phyloP scores from a whole-genome alignment of 2,329 filamentous ascomycete genomes.

The Colletotrichum paranaense region DNA sequence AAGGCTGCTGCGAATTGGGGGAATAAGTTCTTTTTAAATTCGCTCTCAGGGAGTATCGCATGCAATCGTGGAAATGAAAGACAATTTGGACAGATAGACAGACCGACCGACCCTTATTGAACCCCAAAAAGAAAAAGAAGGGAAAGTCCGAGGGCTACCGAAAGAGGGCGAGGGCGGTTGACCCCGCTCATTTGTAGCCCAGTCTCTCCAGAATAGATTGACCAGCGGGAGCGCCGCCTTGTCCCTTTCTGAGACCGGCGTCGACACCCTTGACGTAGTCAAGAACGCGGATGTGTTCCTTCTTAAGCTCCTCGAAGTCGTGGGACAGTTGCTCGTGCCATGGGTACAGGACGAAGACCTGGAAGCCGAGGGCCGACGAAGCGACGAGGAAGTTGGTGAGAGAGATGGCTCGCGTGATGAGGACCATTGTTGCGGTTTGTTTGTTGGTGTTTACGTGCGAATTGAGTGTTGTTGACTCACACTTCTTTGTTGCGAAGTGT shows the following conservation, averaged over 20 bases:
- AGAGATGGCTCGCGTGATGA: conserved; percentile 61
- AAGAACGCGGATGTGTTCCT: conserved; percentile 63
- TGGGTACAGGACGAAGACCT: conserved; percentile 77
- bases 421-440: conserved; percentile 39
- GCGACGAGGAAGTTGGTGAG: conserved; percentile 75
- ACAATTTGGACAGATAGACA: neutral
- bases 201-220: conserved; percentile 34
- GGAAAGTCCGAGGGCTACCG: too few species aligned
- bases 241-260: conserved; percentile 28
- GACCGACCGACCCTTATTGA: conserved; percentile 3
- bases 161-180: neutral
- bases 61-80: conserved; percentile 19
- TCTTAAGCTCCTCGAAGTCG: conserved; percentile 69
- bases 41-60: conserved; percentile 18
- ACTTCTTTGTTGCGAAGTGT: neutral
- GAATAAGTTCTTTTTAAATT: conserved; percentile 20
- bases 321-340: conserved; percentile 76
- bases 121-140: neutral
- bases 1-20: neutral
- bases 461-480: neutral
- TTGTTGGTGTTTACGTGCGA: neutral
- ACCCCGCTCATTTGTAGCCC: conserved; percentile 35
- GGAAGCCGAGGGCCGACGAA: conserved; percentile 72
- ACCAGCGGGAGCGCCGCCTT: conserved; percentile 32
- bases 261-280: conserved; percentile 43